A percentile compares a stretch with the other conserved stretches of the same genome.
Conservation (phyloP, 2,329 filamentous ascomycete species). For the Claviceps africana region DNA sequence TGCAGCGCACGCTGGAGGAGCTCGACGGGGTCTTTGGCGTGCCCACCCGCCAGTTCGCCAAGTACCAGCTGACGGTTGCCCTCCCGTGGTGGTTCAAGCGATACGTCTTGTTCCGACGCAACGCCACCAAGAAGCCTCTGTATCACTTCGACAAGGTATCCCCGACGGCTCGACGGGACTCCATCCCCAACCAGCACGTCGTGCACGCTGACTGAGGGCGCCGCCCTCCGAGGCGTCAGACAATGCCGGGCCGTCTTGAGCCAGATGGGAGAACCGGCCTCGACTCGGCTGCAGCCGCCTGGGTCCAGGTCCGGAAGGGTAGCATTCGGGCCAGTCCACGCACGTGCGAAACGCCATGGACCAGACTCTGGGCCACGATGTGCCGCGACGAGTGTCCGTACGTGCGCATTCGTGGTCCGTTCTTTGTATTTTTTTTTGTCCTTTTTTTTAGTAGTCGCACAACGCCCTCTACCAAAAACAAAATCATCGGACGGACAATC, state of each 20-base stretch:
- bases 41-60: conserved; percentile 27
- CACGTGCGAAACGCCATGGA: too few species aligned
- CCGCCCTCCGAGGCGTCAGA: too few species aligned
- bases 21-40: conserved; percentile 37
- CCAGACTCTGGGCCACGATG: neutral
- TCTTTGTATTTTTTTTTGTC: too few species aligned
- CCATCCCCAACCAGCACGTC: neutral
- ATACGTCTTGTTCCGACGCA: conserved; percentile 19
- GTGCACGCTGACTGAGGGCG: conserved; percentile 1
- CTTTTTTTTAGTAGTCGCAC: too few species aligned
- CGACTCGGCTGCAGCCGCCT: too few species aligned
- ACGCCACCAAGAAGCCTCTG: conserved; percentile 20
- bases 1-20: conserved; percentile 36
- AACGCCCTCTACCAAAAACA: too few species aligned
- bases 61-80: conserved; percentile 21
- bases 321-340: too few species aligned
- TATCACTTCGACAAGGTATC: conserved; percentile 22
- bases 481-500: too few species aligned
- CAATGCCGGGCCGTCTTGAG: too few species aligned
- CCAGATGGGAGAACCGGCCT: too few species aligned
- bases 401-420: neutral
- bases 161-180: conserved; percentile 1
- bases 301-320: too few species aligned
- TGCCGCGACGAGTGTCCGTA: neutral
- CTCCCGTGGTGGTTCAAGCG: conserved; percentile 21